A percentile compares a stretch with the other conserved stretches of the same genome.
Conservation (phyloP, 495 filamentous ascomycete species). For the Annulohypoxylon bovei region DNA sequence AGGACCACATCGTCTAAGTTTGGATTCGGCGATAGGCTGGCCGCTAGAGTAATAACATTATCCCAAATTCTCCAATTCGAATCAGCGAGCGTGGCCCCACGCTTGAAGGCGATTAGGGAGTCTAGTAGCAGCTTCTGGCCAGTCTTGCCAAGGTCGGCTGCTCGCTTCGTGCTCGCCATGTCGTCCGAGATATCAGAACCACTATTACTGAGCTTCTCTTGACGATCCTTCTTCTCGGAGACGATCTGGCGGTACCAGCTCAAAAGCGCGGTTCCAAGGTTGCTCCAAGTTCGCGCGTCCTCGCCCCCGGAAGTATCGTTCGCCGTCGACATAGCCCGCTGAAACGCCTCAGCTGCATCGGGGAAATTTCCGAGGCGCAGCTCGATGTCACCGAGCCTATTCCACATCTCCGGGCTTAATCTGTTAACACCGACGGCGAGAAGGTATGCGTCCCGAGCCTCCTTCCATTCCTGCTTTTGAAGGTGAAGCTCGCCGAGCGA, state of each 20-base stretch:
- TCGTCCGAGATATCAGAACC: slow-evolving; percentile 37
- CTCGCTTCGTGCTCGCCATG: slow-evolving; percentile 34
- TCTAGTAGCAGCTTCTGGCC: slow-evolving; percentile 70
- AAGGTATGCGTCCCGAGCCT: slow-evolving; percentile 79
- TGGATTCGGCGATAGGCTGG: slow-evolving; percentile 73
- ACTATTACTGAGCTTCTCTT: slow-evolving; percentile 40
- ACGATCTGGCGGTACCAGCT: slow-evolving; percentile 54
- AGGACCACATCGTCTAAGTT: slow-evolving; percentile 77
- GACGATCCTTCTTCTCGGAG: slow-evolving; percentile 49
- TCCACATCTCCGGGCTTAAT: slow-evolving; percentile 85
- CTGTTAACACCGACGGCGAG: slow-evolving; percentile 81
- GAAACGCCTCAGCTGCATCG: slow-evolving; percentile 87
- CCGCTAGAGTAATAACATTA: slow-evolving; percentile 87
- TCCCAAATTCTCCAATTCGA: slow-evolving; percentile 94
- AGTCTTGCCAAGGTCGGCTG: slow-evolving; percentile 37
- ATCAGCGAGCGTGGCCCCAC: slow-evolving; percentile 80
- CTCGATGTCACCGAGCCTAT: slow-evolving; percentile 85
- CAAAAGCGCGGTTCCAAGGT: slow-evolving; percentile 83
- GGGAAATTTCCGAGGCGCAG: slow-evolving; percentile 79
- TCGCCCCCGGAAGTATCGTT: slow-evolving; percentile 76
- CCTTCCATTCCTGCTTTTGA: slow-evolving; percentile 66
- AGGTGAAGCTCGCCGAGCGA: slow-evolving; percentile 84
- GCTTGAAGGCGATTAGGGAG: slow-evolving; percentile 83
- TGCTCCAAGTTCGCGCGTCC: slow-evolving; percentile 94
- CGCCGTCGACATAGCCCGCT: slow-evolving; percentile 67